Evolutionary conservation across 495 filamentous ascomycete genomes (phyloP).

Genomic region (Daldinia loculata): DNA sequence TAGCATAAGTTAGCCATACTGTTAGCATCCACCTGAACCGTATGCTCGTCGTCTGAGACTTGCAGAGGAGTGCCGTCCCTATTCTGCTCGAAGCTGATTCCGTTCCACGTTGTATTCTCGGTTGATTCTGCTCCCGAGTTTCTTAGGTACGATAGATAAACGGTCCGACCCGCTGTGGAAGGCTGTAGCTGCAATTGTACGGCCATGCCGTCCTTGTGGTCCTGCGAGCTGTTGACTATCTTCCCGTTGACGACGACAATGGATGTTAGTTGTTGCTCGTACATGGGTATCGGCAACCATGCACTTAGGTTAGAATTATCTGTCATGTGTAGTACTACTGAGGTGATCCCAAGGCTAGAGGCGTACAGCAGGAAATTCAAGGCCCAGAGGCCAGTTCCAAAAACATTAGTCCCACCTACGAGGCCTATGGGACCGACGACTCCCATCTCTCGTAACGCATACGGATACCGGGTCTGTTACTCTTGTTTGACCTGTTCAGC

Average conservation of each 20-base stretch:
- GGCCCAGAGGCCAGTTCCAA: too few species aligned
- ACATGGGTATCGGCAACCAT: too few species aligned
- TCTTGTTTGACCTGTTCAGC: conserved; percentile 41
- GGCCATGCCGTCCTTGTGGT: conserved; percentile 27
- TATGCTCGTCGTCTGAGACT: conserved; percentile 22
- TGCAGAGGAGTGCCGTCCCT: conserved; percentile 40
- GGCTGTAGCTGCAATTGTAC: conserved; percentile 40
- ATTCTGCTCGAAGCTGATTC: conserved; percentile 45
- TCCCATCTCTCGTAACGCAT: conserved; percentile 48
- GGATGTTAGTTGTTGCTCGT: conserved; percentile 6
- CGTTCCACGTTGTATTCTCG: conserved; percentile 47
- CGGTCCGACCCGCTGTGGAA: conserved; percentile 18
- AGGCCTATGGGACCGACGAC: conserved; percentile 40
- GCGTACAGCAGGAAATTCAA: too few species aligned
- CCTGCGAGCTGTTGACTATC: conserved; percentile 37
- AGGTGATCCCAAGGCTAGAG: too few species aligned
- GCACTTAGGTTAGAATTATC: too few species aligned
- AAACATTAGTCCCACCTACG: too few species aligned
- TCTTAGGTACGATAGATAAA: conserved; percentile 48
- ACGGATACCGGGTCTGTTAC: conserved; percentile 40
- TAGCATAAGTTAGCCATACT: conserved; percentile 34
- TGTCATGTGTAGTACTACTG: too few species aligned
- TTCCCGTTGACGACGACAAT: conserved; percentile 48
- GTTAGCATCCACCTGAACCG: conserved; percentile 25
- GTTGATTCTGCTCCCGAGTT: conserved; percentile 44